Conservation (phyloP, 192 early-diverging fungal species). For the Dissophora ornata region DNA sequence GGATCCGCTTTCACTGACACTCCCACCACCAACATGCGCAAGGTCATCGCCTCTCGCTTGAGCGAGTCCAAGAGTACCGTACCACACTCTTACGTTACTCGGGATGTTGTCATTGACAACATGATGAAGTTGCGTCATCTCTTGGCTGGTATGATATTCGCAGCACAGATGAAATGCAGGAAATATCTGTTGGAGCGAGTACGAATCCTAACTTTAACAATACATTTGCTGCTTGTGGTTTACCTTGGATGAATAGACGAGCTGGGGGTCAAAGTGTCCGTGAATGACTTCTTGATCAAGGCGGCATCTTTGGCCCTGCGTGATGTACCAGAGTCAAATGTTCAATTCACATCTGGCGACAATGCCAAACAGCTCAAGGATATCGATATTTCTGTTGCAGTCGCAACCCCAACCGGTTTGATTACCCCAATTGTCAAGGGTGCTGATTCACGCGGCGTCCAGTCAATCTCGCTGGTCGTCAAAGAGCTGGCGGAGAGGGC, state of each 20-base stretch:
- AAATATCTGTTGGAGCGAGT: too few relatives aligned
- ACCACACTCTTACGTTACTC: conserved; percentile 73
- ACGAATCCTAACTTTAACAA: too few relatives aligned
- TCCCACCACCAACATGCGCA: conserved; percentile 69
- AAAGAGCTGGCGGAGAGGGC: conserved; percentile 82
- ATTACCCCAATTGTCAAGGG: conserved; percentile 85
- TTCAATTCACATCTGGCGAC: conserved; percentile 34
- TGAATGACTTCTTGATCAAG: conserved; percentile 97
- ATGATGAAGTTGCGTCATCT: conserved; percentile 58
- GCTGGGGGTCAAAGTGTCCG: conserved; percentile 68
- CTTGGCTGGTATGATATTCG: conserved; percentile 63
- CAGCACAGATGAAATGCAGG: too few relatives aligned
- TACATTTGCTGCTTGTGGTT: too few relatives aligned
- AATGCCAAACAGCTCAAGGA: conserved; percentile 80
- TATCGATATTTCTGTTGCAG: conserved; percentile 86
- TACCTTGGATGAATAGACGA: conserved; percentile 38
- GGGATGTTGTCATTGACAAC: conserved; percentile 59
- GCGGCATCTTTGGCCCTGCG: conserved; percentile 85
- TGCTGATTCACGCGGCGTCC: conserved; percentile 81
- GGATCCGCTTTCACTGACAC: conserved; percentile 64
- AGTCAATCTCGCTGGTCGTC: conserved; percentile 75
- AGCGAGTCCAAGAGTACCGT: conserved; percentile 67
- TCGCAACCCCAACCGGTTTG: conserved; percentile 83
- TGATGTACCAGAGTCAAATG: conserved; percentile 88
- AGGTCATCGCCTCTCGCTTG: conserved; percentile 69